A percentile compares a stretch with the other conserved stretches of the same genome.
Conservation (phyloP, 257 asterid species). For the Gentiana macrophylla region DNA sequence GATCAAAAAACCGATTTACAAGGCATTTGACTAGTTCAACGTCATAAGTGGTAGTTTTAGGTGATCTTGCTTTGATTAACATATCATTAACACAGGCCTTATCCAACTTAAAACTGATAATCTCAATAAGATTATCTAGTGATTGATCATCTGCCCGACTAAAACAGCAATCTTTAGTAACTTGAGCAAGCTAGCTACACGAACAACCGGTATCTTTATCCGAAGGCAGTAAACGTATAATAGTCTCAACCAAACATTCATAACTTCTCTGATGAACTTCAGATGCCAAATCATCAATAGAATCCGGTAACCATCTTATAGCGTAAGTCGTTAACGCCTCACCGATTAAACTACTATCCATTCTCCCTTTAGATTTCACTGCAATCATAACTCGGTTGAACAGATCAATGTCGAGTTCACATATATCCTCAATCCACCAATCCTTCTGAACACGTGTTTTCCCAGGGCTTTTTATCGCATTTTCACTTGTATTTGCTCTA, state of each 20-base stretch:
- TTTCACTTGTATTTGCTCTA: constrained; percentile 32
- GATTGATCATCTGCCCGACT: constrained; percentile 51
- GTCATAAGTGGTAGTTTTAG: constrained; percentile 53
- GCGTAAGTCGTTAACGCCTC: constrained; percentile 80
- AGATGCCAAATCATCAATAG: constrained; percentile 59
- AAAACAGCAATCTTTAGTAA: constrained; percentile 68
- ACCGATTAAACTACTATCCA: constrained; percentile 55
- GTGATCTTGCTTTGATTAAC: constrained; percentile 65
- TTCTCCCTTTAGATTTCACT: constrained; percentile 69
- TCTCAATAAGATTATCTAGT: constrained; percentile 45
- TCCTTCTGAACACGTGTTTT: constrained; percentile 59
- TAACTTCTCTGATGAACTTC: constrained; percentile 53
- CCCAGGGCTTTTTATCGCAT: constrained; percentile 25
- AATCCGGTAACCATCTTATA: constrained; percentile 77
- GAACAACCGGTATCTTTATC: constrained; percentile 56
- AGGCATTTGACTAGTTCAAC: constrained; percentile 62
- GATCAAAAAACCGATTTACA: constrained; percentile 39
- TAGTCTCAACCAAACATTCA: constrained; percentile 67
- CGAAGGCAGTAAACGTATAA: constrained; percentile 65
- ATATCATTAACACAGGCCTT: constrained; percentile 67
- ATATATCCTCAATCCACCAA: constrained; percentile 94
- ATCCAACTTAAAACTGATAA: constrained; percentile 50
- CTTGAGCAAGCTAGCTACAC: constrained; percentile 64
- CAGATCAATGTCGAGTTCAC: constrained; percentile 69
- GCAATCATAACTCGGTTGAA: constrained; percentile 76